These are phyloP conservation scores for Malus asiatica DNA, from an alignment of 306 rosid genomes.

Conservation along the genomic window DNA sequence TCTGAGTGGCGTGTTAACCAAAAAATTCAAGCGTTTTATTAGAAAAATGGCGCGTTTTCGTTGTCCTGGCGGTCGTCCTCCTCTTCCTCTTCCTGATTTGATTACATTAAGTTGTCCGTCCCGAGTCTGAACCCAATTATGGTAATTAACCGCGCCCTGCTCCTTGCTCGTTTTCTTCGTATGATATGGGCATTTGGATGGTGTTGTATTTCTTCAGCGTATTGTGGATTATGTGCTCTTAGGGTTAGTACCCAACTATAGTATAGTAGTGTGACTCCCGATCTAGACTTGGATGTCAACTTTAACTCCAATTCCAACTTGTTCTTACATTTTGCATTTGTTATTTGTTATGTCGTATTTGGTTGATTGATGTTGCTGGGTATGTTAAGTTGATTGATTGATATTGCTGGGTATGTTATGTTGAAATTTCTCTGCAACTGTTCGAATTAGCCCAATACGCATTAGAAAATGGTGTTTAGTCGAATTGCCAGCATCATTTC, in stretches of 20 bases:
- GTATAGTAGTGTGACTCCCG: constrained; percentile 1
- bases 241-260: neutral
- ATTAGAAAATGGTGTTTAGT: constrained; percentile 43
- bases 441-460: neutral
- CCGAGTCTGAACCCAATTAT: neutral
- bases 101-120: neutral
- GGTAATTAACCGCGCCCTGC: neutral
- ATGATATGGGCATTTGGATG: neutral
- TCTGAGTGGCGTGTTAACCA: neutral
- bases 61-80: neutral
- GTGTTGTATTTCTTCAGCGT: neutral
- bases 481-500: constrained; percentile 41
- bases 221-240: neutral
- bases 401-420: neutral
- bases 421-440: neutral
- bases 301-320: neutral
- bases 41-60: neutral
- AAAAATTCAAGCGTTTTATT: neutral
- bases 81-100: neutral
- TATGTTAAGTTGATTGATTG: neutral
- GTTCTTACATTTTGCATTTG: neutral
- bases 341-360: neutral
- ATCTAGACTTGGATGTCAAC: neutral
- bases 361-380: constrained; percentile 2
- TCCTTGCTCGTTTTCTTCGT: neutral